Conservation (phyloP, 768 basidiomycete genomes). For the Kwoniella dejecticola region DNA sequence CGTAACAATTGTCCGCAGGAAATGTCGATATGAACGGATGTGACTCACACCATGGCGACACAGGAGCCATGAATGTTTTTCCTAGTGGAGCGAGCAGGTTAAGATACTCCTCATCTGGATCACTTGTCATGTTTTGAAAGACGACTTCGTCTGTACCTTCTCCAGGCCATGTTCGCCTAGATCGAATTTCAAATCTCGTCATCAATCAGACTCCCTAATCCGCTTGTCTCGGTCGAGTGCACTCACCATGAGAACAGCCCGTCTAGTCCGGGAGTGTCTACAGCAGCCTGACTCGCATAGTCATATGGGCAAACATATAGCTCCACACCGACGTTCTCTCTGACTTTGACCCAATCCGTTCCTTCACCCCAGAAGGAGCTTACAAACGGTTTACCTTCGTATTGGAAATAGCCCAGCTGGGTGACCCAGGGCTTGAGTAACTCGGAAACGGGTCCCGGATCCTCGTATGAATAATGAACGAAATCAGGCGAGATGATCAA, state of each 20-base stretch:
- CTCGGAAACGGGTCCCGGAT: conserved; percentile 26
- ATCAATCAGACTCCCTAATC: no score
- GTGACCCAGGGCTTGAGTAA: conserved; percentile 36
- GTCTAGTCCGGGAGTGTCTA: conserved; percentile 27
- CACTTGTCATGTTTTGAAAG: conserved; percentile 32
- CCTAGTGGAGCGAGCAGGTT: conserved; percentile 4
- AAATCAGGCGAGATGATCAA: conserved; percentile 56
- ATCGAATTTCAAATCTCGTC: no score
- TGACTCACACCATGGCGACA: conserved; percentile 46
- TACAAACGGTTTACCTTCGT: conserved; percentile 49
- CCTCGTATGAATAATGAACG: conserved; percentile 46
- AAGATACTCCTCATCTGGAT: conserved; percentile 31
- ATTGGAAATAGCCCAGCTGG: conserved; percentile 36
- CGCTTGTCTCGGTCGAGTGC: no score
- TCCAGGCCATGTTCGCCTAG: conserved; percentile 52
- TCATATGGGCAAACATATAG: conserved; percentile 50
- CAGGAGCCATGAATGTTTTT: conserved; percentile 45
- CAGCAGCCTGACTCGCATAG: conserved; percentile 38
- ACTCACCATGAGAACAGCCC: conserved; percentile 52
- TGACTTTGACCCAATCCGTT: conserved; percentile 43
- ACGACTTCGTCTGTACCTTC: conserved; percentile 42
- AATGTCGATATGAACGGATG: no score
- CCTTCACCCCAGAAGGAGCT: conserved; percentile 55
- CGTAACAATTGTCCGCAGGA: no score
- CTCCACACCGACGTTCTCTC: conserved; percentile 25